Base-by-base conservation (phyloP, 345 rosid species). In the Melaleuca quinquenervia region DNA sequence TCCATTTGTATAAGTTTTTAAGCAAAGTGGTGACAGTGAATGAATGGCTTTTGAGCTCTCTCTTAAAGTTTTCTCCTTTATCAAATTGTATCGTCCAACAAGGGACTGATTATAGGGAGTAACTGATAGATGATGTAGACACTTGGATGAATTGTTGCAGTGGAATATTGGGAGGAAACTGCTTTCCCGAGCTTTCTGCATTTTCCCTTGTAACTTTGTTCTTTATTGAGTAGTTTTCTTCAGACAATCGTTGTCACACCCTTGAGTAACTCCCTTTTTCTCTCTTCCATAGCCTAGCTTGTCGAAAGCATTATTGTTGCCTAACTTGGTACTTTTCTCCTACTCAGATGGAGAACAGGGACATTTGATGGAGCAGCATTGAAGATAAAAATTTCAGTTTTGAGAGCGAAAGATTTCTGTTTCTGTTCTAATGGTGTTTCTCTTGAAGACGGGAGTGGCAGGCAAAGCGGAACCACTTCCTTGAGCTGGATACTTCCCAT, bases 271-370 rank as follows among this genome's bases (percentile, higher is more conserved):
- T 3, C 26, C 24, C 1, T 7, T 32, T 56, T 56, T 26, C 11
- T 53, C 26, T 70, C 44, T 8, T 9, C 26, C 44, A 21, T 53
- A 20, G 24, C 21, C 56, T 36, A 70, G 26, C 22, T 32, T 32
- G 76, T 64, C 16, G 45, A 7, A 3, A 64, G 45, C 76, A 7
- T 64, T 70, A 9, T 36, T 9, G 48, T 70, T 36, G 48, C 78
- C 78, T 70, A 2, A 70, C 78, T 36, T 36, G 53, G 53, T 52
- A 18, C 48, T 44, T 44, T 50, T 52, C 78, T 22, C 24, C 48
- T 36, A 58, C 36, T 58, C 84, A 86, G 87, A 86, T 82, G 87
- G 87, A 82, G 87, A 36, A 50, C 85, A 11, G 36, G 87, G 51
- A 36, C 83, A 50, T 50, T 26, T 52, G 50, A 86, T 82, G 87